Evolutionary conservation across 2,329 filamentous ascomycete genomes (phyloP), one percentile per base, ranked within the genome.

Genomic region (Penicillium italicum): DNA sequence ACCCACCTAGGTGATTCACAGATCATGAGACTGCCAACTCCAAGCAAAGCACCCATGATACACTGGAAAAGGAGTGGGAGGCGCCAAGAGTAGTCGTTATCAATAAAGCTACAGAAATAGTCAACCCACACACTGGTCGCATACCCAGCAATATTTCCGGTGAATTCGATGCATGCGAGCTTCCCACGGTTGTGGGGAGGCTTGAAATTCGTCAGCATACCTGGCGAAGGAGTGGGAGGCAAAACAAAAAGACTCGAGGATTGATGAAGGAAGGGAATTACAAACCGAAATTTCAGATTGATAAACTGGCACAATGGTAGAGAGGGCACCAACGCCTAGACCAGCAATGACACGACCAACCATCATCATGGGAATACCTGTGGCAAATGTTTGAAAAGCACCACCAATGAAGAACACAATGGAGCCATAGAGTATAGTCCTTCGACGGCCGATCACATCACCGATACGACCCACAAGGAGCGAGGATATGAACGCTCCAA

Each of bases 111-210:
- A 75, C 92, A 97, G 67, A 94, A 93, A 76, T 97, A 99, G 74
- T 99, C 94, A 28, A 97, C 93, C 94, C 94, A 99, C 22, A 97
- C 93, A 65, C 93, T 97, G 50, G 91, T 91, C 52, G 93, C 88
- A 72, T 99, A 99, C 31, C 94, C 94, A 58, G 90, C 87, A 61
- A 99, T 96, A 75, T 99, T 99, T 51, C 94, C 94, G 0, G 93
- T 93, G 70, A 97, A 99, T 73, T 99, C 94, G 63, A 99, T 97
- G 73, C 94, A 97, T 24, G 93, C 94, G 59, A 99, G 82, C 76
- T 94, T 95, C 61, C 94, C 94, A 67, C 94, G 84, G 74, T 96
- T 97, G 70, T 99, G 94, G 5, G 94, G 91, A 46, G 94, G 94
- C 70, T 72, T 38, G 20, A 48, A n/a, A 30, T 22, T 22, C 12